Evolutionary conservation across 306 rosid genomes (phyloP).

Genomic region (Ziziphus jujuba): DNA sequence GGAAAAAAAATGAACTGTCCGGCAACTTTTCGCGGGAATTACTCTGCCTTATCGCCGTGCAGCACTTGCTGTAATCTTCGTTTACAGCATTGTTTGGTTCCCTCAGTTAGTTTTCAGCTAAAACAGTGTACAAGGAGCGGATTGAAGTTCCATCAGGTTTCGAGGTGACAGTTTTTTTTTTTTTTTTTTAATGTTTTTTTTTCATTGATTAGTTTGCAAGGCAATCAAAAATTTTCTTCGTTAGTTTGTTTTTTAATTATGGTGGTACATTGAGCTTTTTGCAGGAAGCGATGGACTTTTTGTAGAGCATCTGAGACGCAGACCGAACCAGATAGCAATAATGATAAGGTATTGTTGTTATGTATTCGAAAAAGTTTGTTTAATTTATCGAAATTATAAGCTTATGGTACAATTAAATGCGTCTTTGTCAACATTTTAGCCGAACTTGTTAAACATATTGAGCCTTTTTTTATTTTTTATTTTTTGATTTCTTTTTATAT

Average conservation of each 20-base stretch:
- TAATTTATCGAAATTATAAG: too few relatives aligned
- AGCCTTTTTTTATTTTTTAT: not conserved
- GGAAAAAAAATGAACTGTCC: conserved; percentile 50
- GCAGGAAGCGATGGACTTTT: conserved; percentile 45
- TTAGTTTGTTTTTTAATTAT: conserved; percentile 16
- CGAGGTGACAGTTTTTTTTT: conserved; percentile 47
- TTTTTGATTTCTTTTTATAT: conserved; percentile 19
- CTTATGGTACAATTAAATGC: not conserved
- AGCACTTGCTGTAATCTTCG: conserved; percentile 67
- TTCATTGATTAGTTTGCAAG: not conserved
- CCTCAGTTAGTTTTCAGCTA: conserved; percentile 25
- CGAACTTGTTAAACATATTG: not conserved
- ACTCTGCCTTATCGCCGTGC: conserved; percentile 52
- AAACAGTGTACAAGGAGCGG: conserved; percentile 30
- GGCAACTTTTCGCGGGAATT: conserved; percentile 55
- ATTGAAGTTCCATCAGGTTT: conserved; percentile 34
- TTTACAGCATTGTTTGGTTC: conserved; percentile 41
- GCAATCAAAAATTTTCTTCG: not conserved
- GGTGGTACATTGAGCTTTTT: conserved; percentile 19
- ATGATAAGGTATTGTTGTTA: conserved; percentile 51
- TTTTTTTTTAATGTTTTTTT: too few relatives aligned
- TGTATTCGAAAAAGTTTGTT: not conserved
- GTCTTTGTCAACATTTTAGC: not conserved
- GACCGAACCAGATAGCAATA: conserved; percentile 48
- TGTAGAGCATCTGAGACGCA: conserved; percentile 66